Conservation (phyloP, 192 early-diverging fungal genomes). For the Spizellomyces punctatus region DNA sequence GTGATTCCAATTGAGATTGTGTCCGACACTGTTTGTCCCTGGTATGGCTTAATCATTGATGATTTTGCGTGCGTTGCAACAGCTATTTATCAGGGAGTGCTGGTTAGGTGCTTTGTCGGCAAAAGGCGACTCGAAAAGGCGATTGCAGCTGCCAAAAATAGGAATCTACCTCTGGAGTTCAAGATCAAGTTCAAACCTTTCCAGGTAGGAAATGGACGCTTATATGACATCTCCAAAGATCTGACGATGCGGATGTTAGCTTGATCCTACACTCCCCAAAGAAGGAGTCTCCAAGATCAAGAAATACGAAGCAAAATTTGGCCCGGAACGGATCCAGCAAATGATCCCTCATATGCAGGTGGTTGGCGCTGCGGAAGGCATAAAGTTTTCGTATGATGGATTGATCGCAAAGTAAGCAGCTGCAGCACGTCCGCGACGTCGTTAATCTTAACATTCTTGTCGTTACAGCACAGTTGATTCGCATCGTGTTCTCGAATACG, state of each 20-base stretch:
- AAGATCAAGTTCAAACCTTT: slow-evolving; percentile 68
- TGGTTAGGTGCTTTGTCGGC: slow-evolving; percentile 70
- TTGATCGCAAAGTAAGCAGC: slow-evolving; percentile 49
- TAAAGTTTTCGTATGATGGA: slow-evolving; percentile 68
- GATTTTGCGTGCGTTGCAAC: no score
- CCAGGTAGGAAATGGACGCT: slow-evolving; percentile 32
- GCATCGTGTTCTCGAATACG: slow-evolving; percentile 17
- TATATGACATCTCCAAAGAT: neutral
- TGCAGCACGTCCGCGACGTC: neutral
- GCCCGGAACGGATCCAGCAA: slow-evolving; percentile 48
- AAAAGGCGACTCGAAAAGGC: slow-evolving; percentile 72
- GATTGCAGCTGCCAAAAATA: slow-evolving; percentile 45
- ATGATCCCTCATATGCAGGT: slow-evolving; percentile 57
- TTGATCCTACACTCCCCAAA: slow-evolving; percentile 65
- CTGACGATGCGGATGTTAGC: slow-evolving; percentile 3
- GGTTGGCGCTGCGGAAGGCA: slow-evolving; percentile 66
- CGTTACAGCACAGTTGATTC: slow-evolving; percentile 24
- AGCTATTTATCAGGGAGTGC: neutral
- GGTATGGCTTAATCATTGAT: neutral
- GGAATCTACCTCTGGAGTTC: slow-evolving; percentile 57
- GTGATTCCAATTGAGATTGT: slow-evolving; percentile 56
- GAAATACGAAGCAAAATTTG: slow-evolving; percentile 70
- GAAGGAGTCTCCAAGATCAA: slow-evolving; percentile 52
- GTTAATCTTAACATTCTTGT: neutral
- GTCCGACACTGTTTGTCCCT: slow-evolving; percentile 72